Evolutionary conservation across 192 early-diverging fungal genomes (phyloP).

Genomic region (Backusella luteola): DNA sequence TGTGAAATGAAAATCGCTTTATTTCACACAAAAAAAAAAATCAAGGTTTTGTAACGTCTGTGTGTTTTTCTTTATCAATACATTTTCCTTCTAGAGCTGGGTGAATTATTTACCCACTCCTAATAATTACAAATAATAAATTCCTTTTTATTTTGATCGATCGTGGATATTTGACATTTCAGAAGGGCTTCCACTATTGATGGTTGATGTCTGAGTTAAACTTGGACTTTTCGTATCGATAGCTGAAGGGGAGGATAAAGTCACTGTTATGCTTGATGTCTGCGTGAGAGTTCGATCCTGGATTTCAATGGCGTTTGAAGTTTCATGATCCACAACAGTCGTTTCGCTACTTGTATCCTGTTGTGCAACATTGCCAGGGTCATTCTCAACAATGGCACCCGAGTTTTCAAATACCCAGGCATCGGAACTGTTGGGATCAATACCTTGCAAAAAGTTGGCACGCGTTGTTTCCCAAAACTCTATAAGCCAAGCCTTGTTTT

Average conservation of each 20-base stretch:
- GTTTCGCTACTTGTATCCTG: background rate
- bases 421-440: constrained; percentile 9
- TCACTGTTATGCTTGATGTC: background rate
- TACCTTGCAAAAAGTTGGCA: constrained; percentile 13
- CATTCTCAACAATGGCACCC: constrained; percentile 12
- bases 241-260: background rate
- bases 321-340: background rate
- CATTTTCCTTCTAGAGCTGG: background rate
- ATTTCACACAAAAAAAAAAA: background rate
- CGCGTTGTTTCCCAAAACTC: constrained; percentile 61
- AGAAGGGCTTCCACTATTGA: background rate
- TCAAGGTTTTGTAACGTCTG: background rate
- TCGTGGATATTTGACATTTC: background rate
- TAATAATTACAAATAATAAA: background rate
- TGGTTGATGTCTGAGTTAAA: no score
- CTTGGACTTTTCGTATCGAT: background rate
- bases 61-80: background rate
- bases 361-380: background rate
- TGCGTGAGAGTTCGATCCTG: background rate
- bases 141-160: background rate
- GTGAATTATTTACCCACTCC: background rate
- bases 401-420: constrained; percentile 34
- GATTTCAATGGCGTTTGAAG: background rate
- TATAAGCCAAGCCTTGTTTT: constrained; percentile 51
- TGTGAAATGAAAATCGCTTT: background rate